Conservation (phyloP, 1,284 basidiomycete genomes). For the Leccinum variabile region DNA sequence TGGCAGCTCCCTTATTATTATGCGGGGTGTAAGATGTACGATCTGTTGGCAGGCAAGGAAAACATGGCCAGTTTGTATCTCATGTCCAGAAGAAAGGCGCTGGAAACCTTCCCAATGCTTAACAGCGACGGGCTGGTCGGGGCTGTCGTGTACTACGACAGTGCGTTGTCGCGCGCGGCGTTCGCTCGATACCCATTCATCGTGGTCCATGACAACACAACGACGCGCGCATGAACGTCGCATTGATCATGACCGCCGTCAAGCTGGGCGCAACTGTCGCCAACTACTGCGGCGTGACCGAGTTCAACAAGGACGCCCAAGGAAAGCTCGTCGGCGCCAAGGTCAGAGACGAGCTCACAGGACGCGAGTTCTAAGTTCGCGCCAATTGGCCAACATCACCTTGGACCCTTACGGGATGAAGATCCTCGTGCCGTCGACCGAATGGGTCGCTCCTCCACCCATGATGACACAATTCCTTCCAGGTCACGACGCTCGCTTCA, state of each 20-base stretch:
- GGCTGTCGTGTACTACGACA: slow-evolving; percentile 96
- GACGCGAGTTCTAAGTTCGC: slow-evolving; percentile 79
- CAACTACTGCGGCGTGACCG: slow-evolving; percentile 89
- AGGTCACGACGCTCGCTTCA: slow-evolving; percentile 80
- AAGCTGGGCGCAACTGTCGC: slow-evolving; percentile 88
- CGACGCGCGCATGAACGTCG: slow-evolving; percentile 97
- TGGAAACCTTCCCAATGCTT: slow-evolving; percentile 96
- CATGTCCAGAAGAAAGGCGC: slow-evolving; percentile 90
- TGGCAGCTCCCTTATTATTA: slow-evolving; percentile 99
- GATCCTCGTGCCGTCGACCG: slow-evolving; percentile 63
- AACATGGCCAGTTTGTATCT: slow-evolving; percentile 97
- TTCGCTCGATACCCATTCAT: background rate
- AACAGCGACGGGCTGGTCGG: slow-evolving; percentile 93
- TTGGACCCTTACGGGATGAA: slow-evolving; percentile 81
- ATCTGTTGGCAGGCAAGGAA: slow-evolving; percentile 91
- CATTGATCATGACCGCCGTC: slow-evolving; percentile 91
- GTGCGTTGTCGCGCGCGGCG: slow-evolving; percentile 40
- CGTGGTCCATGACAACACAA: slow-evolving; percentile 84
- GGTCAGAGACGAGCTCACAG: slow-evolving; percentile 83
- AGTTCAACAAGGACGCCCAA: slow-evolving; percentile 68
- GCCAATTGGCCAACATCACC: slow-evolving; percentile 69
- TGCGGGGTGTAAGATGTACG: slow-evolving; percentile 96
- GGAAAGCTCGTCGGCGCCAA: slow-evolving; percentile 76
- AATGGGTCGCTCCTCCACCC: slow-evolving; percentile 73
- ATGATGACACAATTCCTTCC: slow-evolving; percentile 78